phyloP scores from a whole-genome alignment of 345 rosid genomes.

The Aethionema arabicum region DNA sequence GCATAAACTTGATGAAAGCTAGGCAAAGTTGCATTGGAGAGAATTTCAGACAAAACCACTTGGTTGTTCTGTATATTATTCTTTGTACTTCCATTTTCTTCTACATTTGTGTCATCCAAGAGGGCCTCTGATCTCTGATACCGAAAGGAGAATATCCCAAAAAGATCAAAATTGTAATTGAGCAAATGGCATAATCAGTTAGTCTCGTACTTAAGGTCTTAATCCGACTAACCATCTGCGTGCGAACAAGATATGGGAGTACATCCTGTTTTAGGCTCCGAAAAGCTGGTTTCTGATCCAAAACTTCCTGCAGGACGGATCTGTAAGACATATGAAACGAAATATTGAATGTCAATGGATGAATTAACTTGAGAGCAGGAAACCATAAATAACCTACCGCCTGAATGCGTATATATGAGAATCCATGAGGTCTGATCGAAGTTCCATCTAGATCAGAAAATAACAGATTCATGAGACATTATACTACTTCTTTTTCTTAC shows the following conservation, averaged over 20 bases:
- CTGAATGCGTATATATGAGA: conserved; percentile 96
- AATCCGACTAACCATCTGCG: conserved; percentile 80
- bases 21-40: conserved; percentile 68
- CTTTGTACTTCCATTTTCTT: conserved; percentile 75
- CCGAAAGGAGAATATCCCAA: conserved; percentile 17
- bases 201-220: conserved; percentile 22
- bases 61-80: conserved; percentile 52
- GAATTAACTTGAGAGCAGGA: conserved; percentile 15
- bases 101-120: conserved; percentile 46
- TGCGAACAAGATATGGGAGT: conserved; percentile 86
- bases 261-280: conserved; percentile 83
- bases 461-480: conserved; percentile 22
- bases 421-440: conserved; percentile 93
- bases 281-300: conserved; percentile 65
- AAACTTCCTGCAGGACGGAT: conserved; percentile 71
- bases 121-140: conserved; percentile 65
- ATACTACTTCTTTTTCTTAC: neutral
- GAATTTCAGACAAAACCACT: conserved; percentile 54
- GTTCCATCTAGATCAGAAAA: conserved; percentile 69
- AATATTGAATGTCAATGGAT: conserved; percentile 10
- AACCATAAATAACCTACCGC: conserved; percentile 51
- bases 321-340: conserved; percentile 40
- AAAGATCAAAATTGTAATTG: conserved; percentile 20
- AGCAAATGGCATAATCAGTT: neutral
- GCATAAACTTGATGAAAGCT: conserved; percentile 66